These are phyloP conservation scores for Haplosporangium sp. DNA, from an alignment of 371 early-diverging fungal species.

Conservation along the genomic window DNA sequence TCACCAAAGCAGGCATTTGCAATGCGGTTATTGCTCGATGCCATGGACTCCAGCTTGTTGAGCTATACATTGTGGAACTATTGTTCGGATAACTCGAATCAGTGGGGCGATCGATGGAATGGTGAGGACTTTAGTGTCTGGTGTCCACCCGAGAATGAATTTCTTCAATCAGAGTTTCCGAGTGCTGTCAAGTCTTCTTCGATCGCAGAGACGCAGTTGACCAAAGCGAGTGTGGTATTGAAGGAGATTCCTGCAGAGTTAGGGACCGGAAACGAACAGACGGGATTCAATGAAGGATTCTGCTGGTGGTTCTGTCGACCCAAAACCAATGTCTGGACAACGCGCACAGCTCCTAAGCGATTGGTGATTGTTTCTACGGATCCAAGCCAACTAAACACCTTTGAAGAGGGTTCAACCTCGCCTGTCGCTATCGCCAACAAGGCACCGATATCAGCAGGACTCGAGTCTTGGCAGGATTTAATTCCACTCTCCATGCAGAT, in stretches of 20 bases:
- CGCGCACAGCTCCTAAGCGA: constrained; percentile 28
- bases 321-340: constrained; percentile 31
- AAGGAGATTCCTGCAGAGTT: constrained; percentile 18
- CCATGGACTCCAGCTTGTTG: constrained; percentile 63
- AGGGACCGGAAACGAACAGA: constrained; percentile 19
- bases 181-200: neutral
- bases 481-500: constrained; percentile 37
- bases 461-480: constrained; percentile 44
- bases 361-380: constrained; percentile 30
- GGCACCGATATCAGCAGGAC: neutral
- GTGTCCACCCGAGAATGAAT: constrained; percentile 32
- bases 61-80: constrained; percentile 83
- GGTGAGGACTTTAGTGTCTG: constrained; percentile 82
- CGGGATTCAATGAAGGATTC: constrained; percentile 34
- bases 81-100: constrained; percentile 79
- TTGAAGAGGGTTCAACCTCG: neutral
- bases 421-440: neutral
- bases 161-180: constrained; percentile 12
- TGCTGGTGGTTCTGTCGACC: constrained; percentile 52
- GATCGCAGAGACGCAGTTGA: neutral
- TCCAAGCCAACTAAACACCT: neutral
- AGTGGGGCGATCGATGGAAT: constrained; percentile 89
- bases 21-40: constrained; percentile 56
- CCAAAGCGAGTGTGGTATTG: constrained; percentile 4
- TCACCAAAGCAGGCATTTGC: constrained; percentile 47